Evolutionary conservation across 2,329 filamentous ascomycete species (phyloP), one percentile per base, ranked within the genome.

Genomic region (Teratosphaeria epicoccoides): DNA sequence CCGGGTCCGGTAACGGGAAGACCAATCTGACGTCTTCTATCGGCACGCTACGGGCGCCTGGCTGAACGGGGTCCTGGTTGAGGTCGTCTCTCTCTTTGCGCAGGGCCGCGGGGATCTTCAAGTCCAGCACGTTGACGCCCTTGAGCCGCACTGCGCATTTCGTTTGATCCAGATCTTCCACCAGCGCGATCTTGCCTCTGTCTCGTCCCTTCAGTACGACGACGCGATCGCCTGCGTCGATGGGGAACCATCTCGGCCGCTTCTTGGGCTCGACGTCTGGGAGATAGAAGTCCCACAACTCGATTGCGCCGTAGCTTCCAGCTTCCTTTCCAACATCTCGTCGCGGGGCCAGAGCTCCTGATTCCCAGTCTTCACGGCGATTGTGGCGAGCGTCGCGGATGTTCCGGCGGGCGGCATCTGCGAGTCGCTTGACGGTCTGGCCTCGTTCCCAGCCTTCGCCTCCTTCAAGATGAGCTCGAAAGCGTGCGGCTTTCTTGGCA

Each of bases 131-230:
- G 55, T 75, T 75, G 48, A 75, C 25, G 22, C 64, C 69, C 46
- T 63, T 62, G 28, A 76, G 53, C 6, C 60, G 53, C 37, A 72
- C 61, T 9, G 60, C 56, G 24, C 68, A 66, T 12, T 58, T 59
- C 2, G 69, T 61, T 1, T 59, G 49, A 11, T 68, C 71, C 45
- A 94, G 73, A 1, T 73, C 67, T 54, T 67, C 68, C 44, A 97
- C 80, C n/a, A 73, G 72, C 48, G 87, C 87, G 69, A 98, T 93
- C 72, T 84, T 87, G 62, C 89, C 89, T 72, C 83, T 85, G 63
- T 93, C 86, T 29, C 77, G 78, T 7, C 91, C 90, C 55, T 84
- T 81, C 50, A 88, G 71, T 53, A 97, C 72, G 49, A 91, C 87
- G 26, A 96, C 89, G 54, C 93, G 80, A 70, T 97, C 93, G 6